A percentile compares a stretch with the other conserved stretches of the same genome.
Evolutionary conservation across 2,329 filamentous ascomycete species (phyloP).

Genomic region (Colletotrichum brevisporum): DNA sequence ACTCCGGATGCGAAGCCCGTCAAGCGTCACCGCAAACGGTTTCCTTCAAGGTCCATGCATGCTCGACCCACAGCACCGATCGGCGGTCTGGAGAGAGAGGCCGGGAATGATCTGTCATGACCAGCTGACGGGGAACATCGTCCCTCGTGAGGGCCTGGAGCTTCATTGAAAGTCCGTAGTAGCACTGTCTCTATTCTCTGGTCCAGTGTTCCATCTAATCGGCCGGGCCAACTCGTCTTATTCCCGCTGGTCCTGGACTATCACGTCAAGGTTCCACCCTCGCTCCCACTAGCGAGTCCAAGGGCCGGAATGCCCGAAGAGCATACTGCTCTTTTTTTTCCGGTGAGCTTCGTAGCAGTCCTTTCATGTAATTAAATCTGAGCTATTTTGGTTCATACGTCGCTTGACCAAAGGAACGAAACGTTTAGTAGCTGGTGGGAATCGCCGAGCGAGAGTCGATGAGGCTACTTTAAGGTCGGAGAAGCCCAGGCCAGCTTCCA

Average conservation of each 20-base stretch:
- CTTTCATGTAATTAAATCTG: too few species aligned
- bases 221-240: slow-evolving; percentile 8
- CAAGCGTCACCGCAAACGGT: slow-evolving; percentile 22
- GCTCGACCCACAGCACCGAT: slow-evolving; percentile 21
- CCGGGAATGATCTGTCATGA: background rate
- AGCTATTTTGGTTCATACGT: too few species aligned
- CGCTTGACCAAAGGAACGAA: too few species aligned
- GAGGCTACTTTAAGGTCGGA: background rate
- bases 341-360: too few species aligned
- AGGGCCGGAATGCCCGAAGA: too few species aligned
- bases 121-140: background rate
- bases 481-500: slow-evolving; percentile 17
- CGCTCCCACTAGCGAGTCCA: background rate
- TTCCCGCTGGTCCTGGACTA: background rate
- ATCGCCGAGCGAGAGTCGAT: too few species aligned
- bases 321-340: too few species aligned
- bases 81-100: background rate
- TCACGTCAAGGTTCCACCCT: background rate
- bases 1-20: slow-evolving; percentile 5
- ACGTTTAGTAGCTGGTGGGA: too few species aligned
- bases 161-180: slow-evolving; percentile 1
- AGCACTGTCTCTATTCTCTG: slow-evolving; percentile 10
- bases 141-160: background rate
- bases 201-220: slow-evolving; percentile 7
- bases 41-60: slow-evolving; percentile 27